These are phyloP conservation scores for Fusarium bactridioides DNA, from an alignment of 2,329 filamentous ascomycete species.

Conservation along the genomic window DNA sequence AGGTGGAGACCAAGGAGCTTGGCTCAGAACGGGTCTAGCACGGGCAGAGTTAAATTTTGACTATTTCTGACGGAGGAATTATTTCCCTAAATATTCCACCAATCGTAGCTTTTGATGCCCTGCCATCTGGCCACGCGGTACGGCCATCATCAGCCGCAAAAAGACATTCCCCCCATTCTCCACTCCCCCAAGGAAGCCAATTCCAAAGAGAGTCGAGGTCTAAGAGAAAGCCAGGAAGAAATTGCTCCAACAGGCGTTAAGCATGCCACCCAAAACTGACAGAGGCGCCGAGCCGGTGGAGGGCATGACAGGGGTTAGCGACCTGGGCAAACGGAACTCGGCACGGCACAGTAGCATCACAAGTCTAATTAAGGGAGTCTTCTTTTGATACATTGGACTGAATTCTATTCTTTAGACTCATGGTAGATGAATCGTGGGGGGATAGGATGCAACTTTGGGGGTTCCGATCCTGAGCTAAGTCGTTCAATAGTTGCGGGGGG, in stretches of 20 bases:
- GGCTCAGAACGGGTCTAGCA: slow-evolving; percentile 18
- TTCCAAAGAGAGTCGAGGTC: not conserved
- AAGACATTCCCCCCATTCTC: slow-evolving; percentile 23
- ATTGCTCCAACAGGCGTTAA: slow-evolving; percentile 10
- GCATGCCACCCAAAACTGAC: slow-evolving; percentile 22
- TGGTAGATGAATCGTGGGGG: slow-evolving; percentile 20
- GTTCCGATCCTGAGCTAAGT: not conserved
- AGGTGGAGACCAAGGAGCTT: slow-evolving; percentile 6
- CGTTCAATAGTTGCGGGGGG: slow-evolving; percentile 22
- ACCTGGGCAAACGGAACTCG: slow-evolving; percentile 33
- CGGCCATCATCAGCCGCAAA: slow-evolving; percentile 18
- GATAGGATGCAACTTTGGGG: slow-evolving; percentile 23
- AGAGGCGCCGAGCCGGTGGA: slow-evolving; percentile 31
- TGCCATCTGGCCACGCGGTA: slow-evolving; percentile 12
- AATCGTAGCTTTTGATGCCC: slow-evolving; percentile 4
- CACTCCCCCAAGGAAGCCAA: slow-evolving; percentile 18
- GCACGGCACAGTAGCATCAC: slow-evolving; percentile 21
- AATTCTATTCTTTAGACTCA: not conserved
- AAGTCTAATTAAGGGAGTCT: slow-evolving; percentile 3
- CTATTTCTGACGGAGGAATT: slow-evolving; percentile 16
- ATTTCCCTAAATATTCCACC: slow-evolving; percentile 8
- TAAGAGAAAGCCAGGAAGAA: not conserved
- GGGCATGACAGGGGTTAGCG: slow-evolving; percentile 8
- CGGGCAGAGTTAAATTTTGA: slow-evolving; percentile 6
- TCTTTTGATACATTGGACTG: not conserved